Percentiles rank a stretch among this genome's conserved stretches.
These are phyloP conservation scores for Scheffersomyces lignosus DNA, from an alignment of 805 yeast species.

Conservation along the genomic window DNA sequence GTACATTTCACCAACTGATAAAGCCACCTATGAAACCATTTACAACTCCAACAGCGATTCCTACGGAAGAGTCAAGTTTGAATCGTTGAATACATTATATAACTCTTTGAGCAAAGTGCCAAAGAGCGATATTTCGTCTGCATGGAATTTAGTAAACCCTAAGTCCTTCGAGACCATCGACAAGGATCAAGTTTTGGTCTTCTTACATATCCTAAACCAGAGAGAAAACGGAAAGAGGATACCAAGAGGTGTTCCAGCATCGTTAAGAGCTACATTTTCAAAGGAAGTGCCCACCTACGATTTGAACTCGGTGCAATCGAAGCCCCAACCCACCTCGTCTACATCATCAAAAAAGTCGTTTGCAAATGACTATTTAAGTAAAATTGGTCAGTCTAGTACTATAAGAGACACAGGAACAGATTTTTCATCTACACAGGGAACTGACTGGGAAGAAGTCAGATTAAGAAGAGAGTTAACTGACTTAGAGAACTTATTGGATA, in stretches of 20 bases:
- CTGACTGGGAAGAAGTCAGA: constrained; percentile 92
- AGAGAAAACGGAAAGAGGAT: constrained; percentile 80
- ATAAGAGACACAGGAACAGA: constrained; percentile 58
- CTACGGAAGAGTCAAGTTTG: constrained; percentile 78
- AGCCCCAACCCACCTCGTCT: constrained; percentile 14
- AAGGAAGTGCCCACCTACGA: constrained; percentile 80
- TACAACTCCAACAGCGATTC: constrained; percentile 73
- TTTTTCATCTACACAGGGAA: constrained; percentile 68
- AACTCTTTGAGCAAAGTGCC: constrained; percentile 71
- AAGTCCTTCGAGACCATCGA: constrained; percentile 84
- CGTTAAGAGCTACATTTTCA: constrained; percentile 86
- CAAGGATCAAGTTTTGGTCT: constrained; percentile 88
- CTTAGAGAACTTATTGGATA: constrained; percentile 62
- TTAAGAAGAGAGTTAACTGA: constrained; percentile 76
- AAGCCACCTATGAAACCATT: constrained; percentile 72
- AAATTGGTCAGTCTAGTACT: constrained; percentile 52
- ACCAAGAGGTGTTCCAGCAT: constrained; percentile 93
- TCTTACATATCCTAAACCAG: constrained; percentile 87
- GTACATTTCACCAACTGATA: constrained; percentile 93
- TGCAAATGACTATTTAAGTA: constrained; percentile 54
- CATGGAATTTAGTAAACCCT: constrained; percentile 96
- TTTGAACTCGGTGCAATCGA: constrained; percentile 27
- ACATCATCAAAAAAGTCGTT: constrained; percentile 32
- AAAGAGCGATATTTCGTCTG: constrained; percentile 77
- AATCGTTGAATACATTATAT: constrained; percentile 68